These are phyloP conservation scores for Trichoderma koningii DNA, from an alignment of 2,329 filamentous ascomycete genomes.

Conservation along the genomic window DNA sequence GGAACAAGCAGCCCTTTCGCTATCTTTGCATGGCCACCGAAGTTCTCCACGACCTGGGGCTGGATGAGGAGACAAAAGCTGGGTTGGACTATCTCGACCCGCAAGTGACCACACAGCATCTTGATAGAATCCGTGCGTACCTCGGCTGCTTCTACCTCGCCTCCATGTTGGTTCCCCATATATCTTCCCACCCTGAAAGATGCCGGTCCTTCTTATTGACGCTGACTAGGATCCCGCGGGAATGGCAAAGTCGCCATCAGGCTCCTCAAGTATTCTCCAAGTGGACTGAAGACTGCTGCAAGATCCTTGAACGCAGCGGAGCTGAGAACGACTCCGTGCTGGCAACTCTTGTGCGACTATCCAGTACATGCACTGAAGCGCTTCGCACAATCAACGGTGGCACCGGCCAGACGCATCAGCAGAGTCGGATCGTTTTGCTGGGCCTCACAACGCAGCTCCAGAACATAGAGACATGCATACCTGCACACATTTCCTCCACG, in stretches of 20 bases:
- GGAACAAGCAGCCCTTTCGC: slow-evolving; percentile 51
- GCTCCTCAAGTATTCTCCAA: slow-evolving; percentile 38
- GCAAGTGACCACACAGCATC: slow-evolving; percentile 33
- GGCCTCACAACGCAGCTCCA: slow-evolving; percentile 51
- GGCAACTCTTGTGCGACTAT: slow-evolving; percentile 47
- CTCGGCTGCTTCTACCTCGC: slow-evolving; percentile 48
- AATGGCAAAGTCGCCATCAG: not conserved
- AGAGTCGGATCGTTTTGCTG: slow-evolving; percentile 48
- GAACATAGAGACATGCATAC: slow-evolving; percentile 46
- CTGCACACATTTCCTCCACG: slow-evolving; percentile 37
- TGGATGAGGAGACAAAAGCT: slow-evolving; percentile 45
- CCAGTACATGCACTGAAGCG: slow-evolving; percentile 46
- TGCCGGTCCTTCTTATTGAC: not conserved
- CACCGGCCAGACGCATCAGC: slow-evolving; percentile 41
- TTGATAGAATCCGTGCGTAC: slow-evolving; percentile 51
- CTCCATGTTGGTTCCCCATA: slow-evolving; percentile 42
- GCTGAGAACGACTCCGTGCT: slow-evolving; percentile 47
- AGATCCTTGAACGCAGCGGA: slow-evolving; percentile 44
- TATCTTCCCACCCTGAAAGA: not conserved
- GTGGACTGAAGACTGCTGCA: slow-evolving; percentile 51
- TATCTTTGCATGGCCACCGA: slow-evolving; percentile 57
- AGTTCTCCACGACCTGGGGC: slow-evolving; percentile 52
- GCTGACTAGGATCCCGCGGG: slow-evolving; percentile 36
- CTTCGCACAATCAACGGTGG: slow-evolving; percentile 37
- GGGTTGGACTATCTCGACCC: not conserved